Conservation (phyloP, 2,329 filamentous ascomycete species). For the Ampelomyces quisqualis region DNA sequence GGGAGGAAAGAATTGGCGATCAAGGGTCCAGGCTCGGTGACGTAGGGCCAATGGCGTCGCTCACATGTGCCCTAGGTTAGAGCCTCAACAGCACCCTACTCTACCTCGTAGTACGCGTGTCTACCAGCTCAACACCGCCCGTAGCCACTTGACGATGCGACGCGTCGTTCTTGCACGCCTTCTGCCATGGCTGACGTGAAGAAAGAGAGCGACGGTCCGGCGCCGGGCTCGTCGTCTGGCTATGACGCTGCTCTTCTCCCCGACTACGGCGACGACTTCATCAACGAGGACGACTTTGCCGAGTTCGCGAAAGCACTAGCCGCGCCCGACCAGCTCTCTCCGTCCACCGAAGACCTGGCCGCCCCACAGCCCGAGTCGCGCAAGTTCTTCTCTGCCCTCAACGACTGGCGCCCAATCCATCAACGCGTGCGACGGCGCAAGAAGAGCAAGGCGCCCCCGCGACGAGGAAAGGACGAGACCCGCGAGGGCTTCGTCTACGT, state of each 20-base stretch:
- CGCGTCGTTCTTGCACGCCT: not conserved
- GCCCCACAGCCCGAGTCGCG: slow-evolving; percentile 45
- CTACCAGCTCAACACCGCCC: too few relatives aligned
- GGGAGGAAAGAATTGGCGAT: slow-evolving; percentile 3
- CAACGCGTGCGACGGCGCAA: slow-evolving; percentile 60
- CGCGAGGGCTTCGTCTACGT: slow-evolving; percentile 89
- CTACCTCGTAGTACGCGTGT: too few relatives aligned
- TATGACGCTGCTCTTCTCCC: slow-evolving; percentile 72
- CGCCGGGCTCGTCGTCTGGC: slow-evolving; percentile 62
- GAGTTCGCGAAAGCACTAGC: slow-evolving; percentile 79
- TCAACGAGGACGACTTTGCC: slow-evolving; percentile 68
- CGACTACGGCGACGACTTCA: slow-evolving; percentile 78
- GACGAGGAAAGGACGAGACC: slow-evolving; percentile 76
- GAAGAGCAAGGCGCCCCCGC: slow-evolving; percentile 43
- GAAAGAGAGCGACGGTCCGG: slow-evolving; percentile 53
- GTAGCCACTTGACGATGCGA: slow-evolving; percentile 21
- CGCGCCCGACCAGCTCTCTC: slow-evolving; percentile 70
- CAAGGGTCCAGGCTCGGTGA: slow-evolving; percentile 4
- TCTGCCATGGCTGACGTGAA: slow-evolving; percentile 47
- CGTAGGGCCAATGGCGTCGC: not conserved
- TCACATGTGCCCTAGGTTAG: slow-evolving; percentile 4
- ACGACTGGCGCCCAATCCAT: slow-evolving; percentile 91
- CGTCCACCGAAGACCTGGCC: slow-evolving; percentile 59
- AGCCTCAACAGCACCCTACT: slow-evolving; percentile 7
- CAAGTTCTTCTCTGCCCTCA: slow-evolving; percentile 80